Evolutionary conservation across 2,329 filamentous ascomycete genomes (phyloP).

Genomic region (Exophiala sp.): DNA sequence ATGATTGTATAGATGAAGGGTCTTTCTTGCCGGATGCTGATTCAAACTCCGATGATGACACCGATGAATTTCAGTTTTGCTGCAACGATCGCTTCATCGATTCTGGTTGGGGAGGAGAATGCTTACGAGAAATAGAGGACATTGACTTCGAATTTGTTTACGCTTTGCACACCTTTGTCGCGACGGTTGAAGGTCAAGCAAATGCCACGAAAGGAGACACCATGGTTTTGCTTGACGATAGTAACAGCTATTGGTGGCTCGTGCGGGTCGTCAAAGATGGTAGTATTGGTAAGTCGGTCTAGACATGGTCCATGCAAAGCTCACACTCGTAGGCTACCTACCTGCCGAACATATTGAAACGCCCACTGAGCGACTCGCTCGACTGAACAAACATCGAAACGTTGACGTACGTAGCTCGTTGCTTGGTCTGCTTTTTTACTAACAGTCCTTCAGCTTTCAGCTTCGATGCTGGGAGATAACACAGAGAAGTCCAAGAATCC

Average conservation of each 20-base stretch:
- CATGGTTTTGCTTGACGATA: slow-evolving; percentile 97
- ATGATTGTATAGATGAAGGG: slow-evolving; percentile 31
- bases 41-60: slow-evolving; percentile 56
- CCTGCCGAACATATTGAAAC: slow-evolving; percentile 98
- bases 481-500: slow-evolving; percentile 78
- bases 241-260: slow-evolving; percentile 99
- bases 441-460: slow-evolving; percentile 53
- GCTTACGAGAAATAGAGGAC: slow-evolving; percentile 93
- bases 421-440: slow-evolving; percentile 15
- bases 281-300: slow-evolving; percentile 66
- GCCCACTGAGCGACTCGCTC: slow-evolving; percentile 86
- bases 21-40: slow-evolving; percentile 43
- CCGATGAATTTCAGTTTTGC: slow-evolving; percentile 55
- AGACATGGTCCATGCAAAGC: background rate
- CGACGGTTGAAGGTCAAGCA: slow-evolving; percentile 95
- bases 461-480: slow-evolving; percentile 68
- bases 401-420: slow-evolving; percentile 69
- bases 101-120: slow-evolving; percentile 70
- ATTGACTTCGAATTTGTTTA: slow-evolving; percentile 99
- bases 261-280: slow-evolving; percentile 96
- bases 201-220: slow-evolving; percentile 98
- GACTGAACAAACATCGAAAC: slow-evolving; percentile 96
- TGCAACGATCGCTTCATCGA: slow-evolving; percentile 63
- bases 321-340: slow-evolving; percentile 68
- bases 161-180: slow-evolving; percentile 94